Base-by-base conservation (phyloP, 345 rosid genomes). In the Rhodamnia rubescens region DNA sequence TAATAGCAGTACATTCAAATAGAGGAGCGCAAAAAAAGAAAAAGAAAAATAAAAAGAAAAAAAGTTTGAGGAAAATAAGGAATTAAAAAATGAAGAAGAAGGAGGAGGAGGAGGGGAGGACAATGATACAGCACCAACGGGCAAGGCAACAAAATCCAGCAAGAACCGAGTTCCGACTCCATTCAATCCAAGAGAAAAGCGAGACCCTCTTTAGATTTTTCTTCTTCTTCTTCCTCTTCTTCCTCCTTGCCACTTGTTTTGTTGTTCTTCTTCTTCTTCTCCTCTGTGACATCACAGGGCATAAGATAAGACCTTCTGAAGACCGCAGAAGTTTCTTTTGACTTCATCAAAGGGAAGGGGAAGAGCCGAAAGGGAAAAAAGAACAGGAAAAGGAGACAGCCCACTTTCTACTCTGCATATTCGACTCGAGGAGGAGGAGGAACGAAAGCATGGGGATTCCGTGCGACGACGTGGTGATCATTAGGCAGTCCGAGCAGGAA, bases 381-480 rank as follows among this genome's bases (percentile, higher is more conserved):
- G 3, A 2, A 36, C 3, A 36, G 2, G 3, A n/a, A 16, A 16
- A 32, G 6, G 9, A 36, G 24, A 53, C 7, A 21, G 78, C 78
- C 80, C 1, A 4, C n/a, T 56, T 56, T 56, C n/a, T 9, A 24
- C n/a, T 56, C n/a, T 69, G 80, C 80, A 69, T 36, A 69, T 69
- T 32, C 80, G 47, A 4, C 26, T 64, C 26, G 15, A 8, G 49
- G 22, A 36, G 44, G 26, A 8, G 3, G 22, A 27, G 29, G 61
- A 50, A 85, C 54, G 24, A 44, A 54, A 58, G 32, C 74, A 97
- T 97, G 99, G 98, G 99, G 81, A 89, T 95, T 82, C 91, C 93
- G 47, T 85, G 91, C 78, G 98, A 97, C 83, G 99, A 97, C 86
- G 98, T 93, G 4, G 98, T 97, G 91, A 91, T 94, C 84, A 93